phyloP scores from a whole-genome alignment of 2,329 filamentous ascomycete genomes.

The Arthroderma uncinatum region DNA sequence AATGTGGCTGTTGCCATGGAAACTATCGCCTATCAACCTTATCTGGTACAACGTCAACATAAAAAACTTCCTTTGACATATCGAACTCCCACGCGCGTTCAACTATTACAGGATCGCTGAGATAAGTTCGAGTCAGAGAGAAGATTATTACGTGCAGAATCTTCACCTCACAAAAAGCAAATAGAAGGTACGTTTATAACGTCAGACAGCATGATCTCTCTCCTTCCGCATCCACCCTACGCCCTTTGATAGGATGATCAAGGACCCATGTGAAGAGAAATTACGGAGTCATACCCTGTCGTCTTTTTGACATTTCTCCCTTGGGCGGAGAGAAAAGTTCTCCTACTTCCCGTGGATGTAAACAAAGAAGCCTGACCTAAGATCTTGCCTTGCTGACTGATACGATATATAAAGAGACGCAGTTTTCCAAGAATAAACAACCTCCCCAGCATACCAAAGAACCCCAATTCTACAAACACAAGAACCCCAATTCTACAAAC shows the following conservation, averaged over 20 bases:
- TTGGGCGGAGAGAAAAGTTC: background rate
- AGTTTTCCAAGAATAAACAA: background rate
- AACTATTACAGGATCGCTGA: background rate
- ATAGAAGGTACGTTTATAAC: background rate
- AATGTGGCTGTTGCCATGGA: background rate
- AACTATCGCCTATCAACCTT: constrained; percentile 6
- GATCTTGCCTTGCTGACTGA: background rate
- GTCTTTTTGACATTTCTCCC: background rate
- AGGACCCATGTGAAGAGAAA: background rate
- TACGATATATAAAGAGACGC: constrained; percentile 1
- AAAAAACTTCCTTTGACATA: background rate
- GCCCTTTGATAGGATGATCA: background rate
- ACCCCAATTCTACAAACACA: background rate
- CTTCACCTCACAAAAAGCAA: background rate
- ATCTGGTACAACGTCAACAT: background rate
- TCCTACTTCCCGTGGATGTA: background rate
- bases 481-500: background rate
- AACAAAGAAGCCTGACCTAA: background rate
- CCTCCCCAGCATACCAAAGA: background rate
- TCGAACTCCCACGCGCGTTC: background rate
- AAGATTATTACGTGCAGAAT: background rate
- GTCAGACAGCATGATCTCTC: background rate
- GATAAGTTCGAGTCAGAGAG: background rate
- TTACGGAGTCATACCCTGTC: background rate
- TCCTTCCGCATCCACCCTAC: background rate